Conservation (phyloP, 257 asterid species). For the Salvia rosmarinus region DNA sequence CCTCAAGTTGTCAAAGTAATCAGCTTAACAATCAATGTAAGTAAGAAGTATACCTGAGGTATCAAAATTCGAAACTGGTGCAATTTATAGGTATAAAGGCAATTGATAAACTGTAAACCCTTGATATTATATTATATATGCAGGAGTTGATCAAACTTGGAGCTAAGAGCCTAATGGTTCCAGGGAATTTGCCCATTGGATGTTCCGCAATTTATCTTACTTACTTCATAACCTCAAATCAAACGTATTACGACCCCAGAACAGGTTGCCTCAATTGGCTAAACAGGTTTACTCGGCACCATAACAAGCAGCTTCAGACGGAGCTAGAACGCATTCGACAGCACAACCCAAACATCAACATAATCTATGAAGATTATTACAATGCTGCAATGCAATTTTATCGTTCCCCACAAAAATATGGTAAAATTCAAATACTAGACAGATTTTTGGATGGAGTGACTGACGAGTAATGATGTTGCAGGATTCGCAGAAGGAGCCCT, state of each 20-base stretch:
- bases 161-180: slow-evolving; percentile 48
- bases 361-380: slow-evolving; percentile 58
- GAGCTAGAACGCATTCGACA: slow-evolving; percentile 23
- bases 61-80: no score
- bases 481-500: slow-evolving; percentile 33
- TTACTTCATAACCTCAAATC: slow-evolving; percentile 28
- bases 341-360: slow-evolving; percentile 40
- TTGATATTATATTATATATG: not conserved
- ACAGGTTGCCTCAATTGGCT: no score
- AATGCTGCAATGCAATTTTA: slow-evolving; percentile 47
- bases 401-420: slow-evolving; percentile 32
- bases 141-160: slow-evolving; percentile 58
- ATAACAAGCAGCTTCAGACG: not conserved
- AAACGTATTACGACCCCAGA: slow-evolving; percentile 36
- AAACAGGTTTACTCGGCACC: slow-evolving; percentile 35
- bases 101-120: no score
- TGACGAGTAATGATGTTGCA: not conserved
- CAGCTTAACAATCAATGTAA: slow-evolving; percentile 24
- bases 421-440: not conserved
- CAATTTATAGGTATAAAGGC: no score
- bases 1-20: slow-evolving; percentile 39
- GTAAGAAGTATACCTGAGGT: not conserved
- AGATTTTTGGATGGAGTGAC: no score
- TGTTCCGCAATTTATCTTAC: slow-evolving; percentile 46
- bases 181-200: slow-evolving; percentile 57